Evolutionary conservation across 1,284 basidiomycete genomes (phyloP), one percentile per base, ranked within the genome.

Genomic region (Ustilago sp.): DNA sequence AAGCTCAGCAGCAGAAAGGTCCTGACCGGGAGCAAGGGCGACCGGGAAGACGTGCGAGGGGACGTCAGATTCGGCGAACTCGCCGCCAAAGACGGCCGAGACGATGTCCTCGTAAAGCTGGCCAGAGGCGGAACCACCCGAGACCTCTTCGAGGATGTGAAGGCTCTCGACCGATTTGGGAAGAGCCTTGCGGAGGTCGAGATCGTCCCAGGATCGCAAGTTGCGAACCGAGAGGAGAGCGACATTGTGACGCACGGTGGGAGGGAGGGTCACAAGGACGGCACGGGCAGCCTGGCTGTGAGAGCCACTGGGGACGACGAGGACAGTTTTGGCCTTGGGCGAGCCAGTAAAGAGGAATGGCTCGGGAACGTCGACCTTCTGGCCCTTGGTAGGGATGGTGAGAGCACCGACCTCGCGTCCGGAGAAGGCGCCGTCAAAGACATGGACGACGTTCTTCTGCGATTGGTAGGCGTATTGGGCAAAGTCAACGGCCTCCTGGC

Each of bases 311-410:
- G 84, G 83, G 34, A 86, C 73, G 38, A 85, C 75, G 31, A 86
- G 76, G 35, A 83, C 79, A 2, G 80, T 76, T 52, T 63, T 68
- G 38, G 84, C 82, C 59, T 75, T 57, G 32, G 77, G 59, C 32
- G 84, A 79, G 53, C 84, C 84, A 45, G 76, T 79, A 75, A 85
- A 86, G 62, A 73, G 60, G 63, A 85, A 84, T 55, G 80, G 80
- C 54, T 70, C 70, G 82, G 95, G 72, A 94, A 52, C 91, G 82
- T 95, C 95, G 54, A 69, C 60, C 53, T 68, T 51, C 13, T 80
- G 79, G 87, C 68, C 65, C 52, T 70, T 66, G 61, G 68, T 61
- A 12, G 83, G 80, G 47, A 83, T 68, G 48, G 67, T 66, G 39
- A 83, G 72, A 36, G 63, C 47, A 58, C 83, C 81, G 12, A 84